Evolutionary conservation across 441 rosid species (phyloP).

Genomic region (Brassica balearica): DNA sequence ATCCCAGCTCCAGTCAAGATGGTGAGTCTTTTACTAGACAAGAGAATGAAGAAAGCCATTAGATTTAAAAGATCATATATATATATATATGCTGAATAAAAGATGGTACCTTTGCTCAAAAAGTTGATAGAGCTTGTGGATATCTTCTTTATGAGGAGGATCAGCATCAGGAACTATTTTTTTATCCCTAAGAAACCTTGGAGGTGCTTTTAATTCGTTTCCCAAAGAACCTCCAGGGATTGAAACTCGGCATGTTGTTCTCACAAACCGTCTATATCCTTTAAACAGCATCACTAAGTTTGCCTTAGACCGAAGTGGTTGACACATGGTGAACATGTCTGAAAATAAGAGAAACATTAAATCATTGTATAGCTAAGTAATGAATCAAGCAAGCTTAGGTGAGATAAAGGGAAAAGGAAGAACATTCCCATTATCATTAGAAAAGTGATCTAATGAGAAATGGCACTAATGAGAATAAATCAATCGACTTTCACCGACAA

Average conservation of each 20-base stretch:
- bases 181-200: slow-evolving; percentile 55
- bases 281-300: slow-evolving; percentile 32
- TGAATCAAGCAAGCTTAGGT: neutral
- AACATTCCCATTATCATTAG: too few species aligned
- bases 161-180: slow-evolving; percentile 77
- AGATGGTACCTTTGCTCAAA: slow-evolving; percentile 56
- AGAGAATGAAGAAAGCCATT: neutral
- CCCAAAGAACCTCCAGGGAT: slow-evolving; percentile 52
- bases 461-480: too few species aligned
- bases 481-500: too few species aligned
- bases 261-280: slow-evolving; percentile 50
- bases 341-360: slow-evolving; percentile 6
- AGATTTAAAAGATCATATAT: slow-evolving; percentile 5
- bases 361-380: slow-evolving; percentile 17
- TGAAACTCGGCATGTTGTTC: slow-evolving; percentile 59
- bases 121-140: slow-evolving; percentile 64
- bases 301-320: slow-evolving; percentile 35
- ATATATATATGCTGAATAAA: neutral
- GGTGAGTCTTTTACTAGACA: slow-evolving; percentile 66
- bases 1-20: slow-evolving; percentile 94
- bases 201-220: slow-evolving; percentile 44
- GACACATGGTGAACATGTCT: slow-evolving; percentile 46
- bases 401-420: too few species aligned
- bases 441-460: too few species aligned
- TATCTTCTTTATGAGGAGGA: slow-evolving; percentile 69